Evolutionary conservation across 305 asterid genomes (phyloP).

Genomic region (Solanum hybrid): DNA sequence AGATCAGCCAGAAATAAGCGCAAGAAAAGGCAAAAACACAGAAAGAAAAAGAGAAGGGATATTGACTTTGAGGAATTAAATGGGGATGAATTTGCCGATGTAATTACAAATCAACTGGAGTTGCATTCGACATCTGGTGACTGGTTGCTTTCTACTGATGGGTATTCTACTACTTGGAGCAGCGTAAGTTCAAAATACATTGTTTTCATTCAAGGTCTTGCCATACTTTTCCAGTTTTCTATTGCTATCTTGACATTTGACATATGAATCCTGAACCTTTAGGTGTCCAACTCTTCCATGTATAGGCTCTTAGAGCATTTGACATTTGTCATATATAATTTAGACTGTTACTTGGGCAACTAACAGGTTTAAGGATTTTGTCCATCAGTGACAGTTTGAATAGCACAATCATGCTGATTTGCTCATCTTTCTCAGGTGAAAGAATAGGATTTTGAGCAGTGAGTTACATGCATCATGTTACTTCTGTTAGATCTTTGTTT

Average conservation of each 20-base stretch:
- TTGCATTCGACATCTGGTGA: background rate
- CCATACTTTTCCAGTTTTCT: background rate
- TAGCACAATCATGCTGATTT: background rate
- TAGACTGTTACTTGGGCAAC: background rate
- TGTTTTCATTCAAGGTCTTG: background rate
- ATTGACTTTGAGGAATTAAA: background rate
- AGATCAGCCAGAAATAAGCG: conserved; percentile 8
- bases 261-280: background rate
- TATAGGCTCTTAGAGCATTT: background rate
- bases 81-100: background rate
- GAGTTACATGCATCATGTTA: background rate
- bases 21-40: conserved; percentile 10
- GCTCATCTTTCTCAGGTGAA: background rate
- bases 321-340: background rate
- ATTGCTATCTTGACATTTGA: background rate
- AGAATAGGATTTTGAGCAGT: conserved; percentile 1
- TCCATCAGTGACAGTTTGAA: background rate
- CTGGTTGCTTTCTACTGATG: conserved; percentile 19
- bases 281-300: background rate
- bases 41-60: conserved; percentile 14
- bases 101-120: background rate
- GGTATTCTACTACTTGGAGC: conserved; percentile 15
- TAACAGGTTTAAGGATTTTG: background rate
- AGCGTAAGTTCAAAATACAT: conserved; percentile 12
- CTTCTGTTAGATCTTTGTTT: background rate